A percentile compares a stretch with the other conserved stretches of the same genome.
These are phyloP conservation scores for Salix purpurea DNA, from an alignment of 345 rosid species.

Conservation along the genomic window DNA sequence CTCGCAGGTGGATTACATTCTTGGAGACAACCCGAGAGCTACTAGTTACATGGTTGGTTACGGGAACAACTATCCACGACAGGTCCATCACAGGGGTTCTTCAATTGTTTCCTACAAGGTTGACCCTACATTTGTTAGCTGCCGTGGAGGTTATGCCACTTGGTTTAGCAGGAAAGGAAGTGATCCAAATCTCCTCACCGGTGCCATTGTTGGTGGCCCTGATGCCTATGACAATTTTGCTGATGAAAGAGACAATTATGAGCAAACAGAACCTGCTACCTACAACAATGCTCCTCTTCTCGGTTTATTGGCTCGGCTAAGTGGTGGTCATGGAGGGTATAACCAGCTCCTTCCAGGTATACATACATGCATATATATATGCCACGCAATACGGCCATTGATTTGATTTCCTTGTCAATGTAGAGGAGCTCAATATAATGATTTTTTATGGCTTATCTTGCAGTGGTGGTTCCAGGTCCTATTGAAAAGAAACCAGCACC, in stretches of 20 bases:
- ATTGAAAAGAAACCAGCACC: slow-evolving; percentile 41
- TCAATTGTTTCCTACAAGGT: slow-evolving; percentile 83
- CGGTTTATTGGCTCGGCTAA: slow-evolving; percentile 79
- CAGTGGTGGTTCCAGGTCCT: slow-evolving; percentile 56
- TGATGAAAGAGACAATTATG: slow-evolving; percentile 85
- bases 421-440: slow-evolving; percentile 2
- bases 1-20: slow-evolving; percentile 77
- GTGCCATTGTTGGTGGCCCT: slow-evolving; percentile 95
- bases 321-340: slow-evolving; percentile 58
- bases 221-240: slow-evolving; percentile 94
- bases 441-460: slow-evolving; percentile 1
- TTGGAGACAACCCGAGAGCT: slow-evolving; percentile 95
- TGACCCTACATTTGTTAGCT: slow-evolving; percentile 57
- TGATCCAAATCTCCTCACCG: slow-evolving; percentile 85
- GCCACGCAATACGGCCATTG: not conserved
- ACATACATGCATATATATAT: not conserved
- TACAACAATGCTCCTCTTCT: slow-evolving; percentile 95
- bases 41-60: slow-evolving; percentile 98
- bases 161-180: slow-evolving; percentile 73
- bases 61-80: slow-evolving; percentile 85
- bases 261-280: slow-evolving; percentile 98
- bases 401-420: not conserved
- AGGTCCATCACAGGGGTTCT: slow-evolving; percentile 88
- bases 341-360: slow-evolving; percentile 95
- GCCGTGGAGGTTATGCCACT: slow-evolving; percentile 93